These are phyloP conservation scores for Calonectria pseudoreteaudii DNA, from an alignment of 2,329 filamentous ascomycete species.

Conservation along the genomic window DNA sequence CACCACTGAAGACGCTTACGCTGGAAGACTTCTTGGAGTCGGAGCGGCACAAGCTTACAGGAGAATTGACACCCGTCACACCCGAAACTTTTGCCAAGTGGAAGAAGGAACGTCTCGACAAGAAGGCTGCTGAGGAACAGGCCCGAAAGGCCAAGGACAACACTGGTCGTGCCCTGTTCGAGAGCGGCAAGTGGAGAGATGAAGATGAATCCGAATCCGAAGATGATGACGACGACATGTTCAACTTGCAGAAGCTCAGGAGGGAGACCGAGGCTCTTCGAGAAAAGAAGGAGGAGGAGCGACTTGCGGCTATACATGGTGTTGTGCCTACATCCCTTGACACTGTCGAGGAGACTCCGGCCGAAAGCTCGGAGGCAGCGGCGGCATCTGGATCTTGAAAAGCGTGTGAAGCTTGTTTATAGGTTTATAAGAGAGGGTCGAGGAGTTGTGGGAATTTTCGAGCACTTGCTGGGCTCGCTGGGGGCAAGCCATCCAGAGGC, in stretches of 20 bases:
- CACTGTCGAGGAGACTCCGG: conserved; percentile 27
- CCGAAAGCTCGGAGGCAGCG: conserved; percentile 33
- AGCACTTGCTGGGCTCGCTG: conserved; percentile 40
- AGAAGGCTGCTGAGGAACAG: conserved; percentile 95
- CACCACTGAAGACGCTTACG: conserved; percentile 91
- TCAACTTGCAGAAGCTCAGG: conserved; percentile 86
- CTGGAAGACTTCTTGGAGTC: conserved; percentile 98
- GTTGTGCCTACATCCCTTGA: conserved; percentile 1
- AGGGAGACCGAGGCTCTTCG: conserved; percentile 84
- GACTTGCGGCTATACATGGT: conserved; percentile 53
- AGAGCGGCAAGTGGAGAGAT: conserved; percentile 91
- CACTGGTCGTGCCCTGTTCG: conserved; percentile 93
- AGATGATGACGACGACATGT: conserved; percentile 74
- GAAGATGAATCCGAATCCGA: conserved; percentile 72
- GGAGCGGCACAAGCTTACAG: conserved; percentile 94
- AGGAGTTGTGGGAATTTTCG: conserved; percentile 33
- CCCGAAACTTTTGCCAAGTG: conserved; percentile 94
- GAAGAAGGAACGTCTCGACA: conserved; percentile 94
- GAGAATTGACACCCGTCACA: conserved; percentile 92
- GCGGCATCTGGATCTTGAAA: conserved; percentile 42
- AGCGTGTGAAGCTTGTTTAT: conserved; percentile 20
- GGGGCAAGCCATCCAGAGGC: conserved; percentile 44
- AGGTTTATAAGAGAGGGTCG: conserved; percentile 37
- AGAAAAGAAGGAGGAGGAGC: conserved; percentile 82
- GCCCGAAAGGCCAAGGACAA: conserved; percentile 93